Evolutionary conservation across 1,284 basidiomycete species (phyloP).

Genomic region (Cystobasidiaceae sp.): DNA sequence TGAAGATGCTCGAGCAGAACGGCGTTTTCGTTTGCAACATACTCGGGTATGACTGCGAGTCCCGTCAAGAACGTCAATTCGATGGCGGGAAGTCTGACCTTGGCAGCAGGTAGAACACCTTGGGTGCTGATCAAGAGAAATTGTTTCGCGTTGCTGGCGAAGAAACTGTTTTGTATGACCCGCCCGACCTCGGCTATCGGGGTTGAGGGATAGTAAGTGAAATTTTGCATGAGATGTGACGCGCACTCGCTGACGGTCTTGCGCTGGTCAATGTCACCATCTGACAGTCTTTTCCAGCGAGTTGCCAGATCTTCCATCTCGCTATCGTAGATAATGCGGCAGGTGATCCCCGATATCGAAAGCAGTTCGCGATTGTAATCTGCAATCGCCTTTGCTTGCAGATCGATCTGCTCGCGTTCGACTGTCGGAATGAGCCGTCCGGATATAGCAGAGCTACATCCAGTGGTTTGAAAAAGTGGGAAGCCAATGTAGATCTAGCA

Average conservation of each 20-base stretch:
- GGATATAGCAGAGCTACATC: conserved; percentile 79
- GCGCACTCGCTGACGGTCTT: conserved; percentile 52
- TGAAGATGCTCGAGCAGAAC: conserved; percentile 64
- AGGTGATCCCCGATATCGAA: conserved; percentile 67
- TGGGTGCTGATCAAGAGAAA: conserved; percentile 74
- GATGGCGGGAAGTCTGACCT: conserved; percentile 72
- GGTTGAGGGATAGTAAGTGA: conserved; percentile 79
- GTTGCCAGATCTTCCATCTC: conserved; percentile 57
- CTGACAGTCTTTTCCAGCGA: conserved; percentile 45
- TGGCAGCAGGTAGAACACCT: conserved; percentile 65
- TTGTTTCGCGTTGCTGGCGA: conserved; percentile 55
- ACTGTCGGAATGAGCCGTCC: conserved; percentile 95
- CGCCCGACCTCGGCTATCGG: conserved; percentile 78
- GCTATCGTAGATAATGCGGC: conserved; percentile 77
- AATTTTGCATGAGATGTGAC: conserved; percentile 80
- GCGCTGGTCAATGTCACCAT: conserved; percentile 7
- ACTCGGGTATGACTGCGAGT: conserved; percentile 68
- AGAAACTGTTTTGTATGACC: conserved; percentile 77
- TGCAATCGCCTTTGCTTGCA: conserved; percentile 47
- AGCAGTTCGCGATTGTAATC: conserved; percentile 81
- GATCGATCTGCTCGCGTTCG: conserved; percentile 67
- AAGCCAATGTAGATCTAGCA: conserved; percentile 48
- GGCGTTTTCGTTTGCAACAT: conserved; percentile 60
- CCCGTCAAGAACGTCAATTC: conserved; percentile 74
- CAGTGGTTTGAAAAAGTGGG: conserved; percentile 79